Evolutionary conservation across 345 rosid species (phyloP), one percentile per base, ranked within the genome.

Genomic region (Balakata baccata): DNA sequence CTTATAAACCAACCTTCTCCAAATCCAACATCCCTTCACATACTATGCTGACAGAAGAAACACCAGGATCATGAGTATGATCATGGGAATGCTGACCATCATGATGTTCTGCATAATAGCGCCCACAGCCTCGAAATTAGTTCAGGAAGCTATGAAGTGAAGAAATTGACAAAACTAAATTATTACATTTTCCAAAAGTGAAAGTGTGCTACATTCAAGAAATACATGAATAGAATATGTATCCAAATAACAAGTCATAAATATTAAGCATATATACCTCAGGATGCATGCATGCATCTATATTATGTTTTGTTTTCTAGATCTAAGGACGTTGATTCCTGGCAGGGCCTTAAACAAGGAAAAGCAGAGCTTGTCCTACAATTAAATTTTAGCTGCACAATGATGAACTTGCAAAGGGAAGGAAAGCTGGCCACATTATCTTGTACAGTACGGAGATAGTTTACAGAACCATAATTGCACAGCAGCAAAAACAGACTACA

Each of bases 21-120:
- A 95, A 92, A 84, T 92, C 98, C 75, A 92, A 83, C 87, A 80
- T 88, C 74, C 99, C 99, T 84, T 95, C 92, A 77, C 98, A 92
- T 73, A 89, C 96, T 64, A 92, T 84, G 86, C 96, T 90, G 82
- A 95, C 92, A 43, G 98, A 95, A 76, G 99, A 85, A 82, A 95
- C 94, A 59, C 94, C 96, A 3, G 97, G 98, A 84, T 95, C 99
- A 71, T 95, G 99, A 79, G 91, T 76, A 82, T 94, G 97, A 82
- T 90, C 97, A 78, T 89, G 95, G 23, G 90, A 74, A 79, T 88
- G 98, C 69, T 89, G 87, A 78, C 50, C 78, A 49, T 86, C 86
- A 68, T 92, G 90, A 84, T 89, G 94, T 47, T 87, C 99, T 95
- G 87, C 77, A 79, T 3, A 13, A 58, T 43, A 74, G 72, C 57